Conservation (phyloP, 495 filamentous ascomycete genomes). For the Xylaria palmicola region DNA sequence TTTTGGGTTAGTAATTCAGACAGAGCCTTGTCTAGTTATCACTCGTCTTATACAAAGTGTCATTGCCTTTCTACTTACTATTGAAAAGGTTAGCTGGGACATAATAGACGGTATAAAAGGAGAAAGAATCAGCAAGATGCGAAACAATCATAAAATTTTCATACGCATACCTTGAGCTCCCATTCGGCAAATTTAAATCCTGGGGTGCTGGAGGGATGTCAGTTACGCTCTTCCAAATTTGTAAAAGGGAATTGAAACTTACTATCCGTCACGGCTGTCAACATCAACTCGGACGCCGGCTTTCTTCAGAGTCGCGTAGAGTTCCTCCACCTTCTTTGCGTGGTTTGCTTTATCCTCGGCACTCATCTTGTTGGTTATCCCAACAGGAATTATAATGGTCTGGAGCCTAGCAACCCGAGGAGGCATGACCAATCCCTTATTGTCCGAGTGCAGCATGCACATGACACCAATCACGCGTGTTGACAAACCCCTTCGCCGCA, state of each 20-base stretch:
- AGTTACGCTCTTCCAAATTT: background rate
- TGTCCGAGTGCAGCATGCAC: conserved; percentile 95
- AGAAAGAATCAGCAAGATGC: background rate
- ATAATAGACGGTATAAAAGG: background rate
- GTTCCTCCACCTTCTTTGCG: conserved; percentile 65
- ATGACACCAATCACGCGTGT: conserved; percentile 95
- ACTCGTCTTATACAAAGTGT: background rate
- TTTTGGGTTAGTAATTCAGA: background rate
- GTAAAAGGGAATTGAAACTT: background rate
- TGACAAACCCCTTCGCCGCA: conserved; percentile 62
- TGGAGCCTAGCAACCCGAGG: conserved; percentile 86
- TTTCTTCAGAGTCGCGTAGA: conserved; percentile 62
- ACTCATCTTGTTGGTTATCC: conserved; percentile 80
- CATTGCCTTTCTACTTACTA: background rate
- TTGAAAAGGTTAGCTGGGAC: background rate
- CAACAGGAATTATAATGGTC: conserved; percentile 87
- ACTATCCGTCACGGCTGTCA: conserved; percentile 70
- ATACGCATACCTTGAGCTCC: conserved; percentile 65
- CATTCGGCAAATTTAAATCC: conserved; percentile 98
- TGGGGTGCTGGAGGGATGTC: conserved; percentile 62
- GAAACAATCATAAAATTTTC: background rate
- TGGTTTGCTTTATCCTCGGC: conserved; percentile 73
- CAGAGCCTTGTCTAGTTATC: background rate
- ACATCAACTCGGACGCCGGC: conserved; percentile 67
- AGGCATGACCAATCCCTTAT: conserved; percentile 89